Conservation (phyloP, 768 basidiomycete species). For the Tylopilus subfusipes region DNA sequence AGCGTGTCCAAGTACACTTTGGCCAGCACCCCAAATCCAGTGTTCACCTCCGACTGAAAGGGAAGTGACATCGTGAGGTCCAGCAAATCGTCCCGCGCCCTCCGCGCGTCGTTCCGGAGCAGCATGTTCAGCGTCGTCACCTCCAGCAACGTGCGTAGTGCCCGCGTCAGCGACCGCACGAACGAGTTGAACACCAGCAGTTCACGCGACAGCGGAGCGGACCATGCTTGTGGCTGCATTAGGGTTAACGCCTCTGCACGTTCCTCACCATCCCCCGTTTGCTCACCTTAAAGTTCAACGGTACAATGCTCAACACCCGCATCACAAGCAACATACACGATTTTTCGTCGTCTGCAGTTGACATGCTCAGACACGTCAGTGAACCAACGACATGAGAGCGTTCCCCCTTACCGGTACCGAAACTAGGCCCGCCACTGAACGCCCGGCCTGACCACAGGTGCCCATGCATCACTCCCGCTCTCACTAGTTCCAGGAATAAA, state of each 20-base stretch:
- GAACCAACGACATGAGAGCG: slow-evolving; percentile 30
- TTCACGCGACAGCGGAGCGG: slow-evolving; percentile 93
- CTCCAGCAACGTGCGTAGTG: slow-evolving; percentile 86
- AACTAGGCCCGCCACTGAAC: slow-evolving; percentile 93
- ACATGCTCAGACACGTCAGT: slow-evolving; percentile 19
- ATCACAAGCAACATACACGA: slow-evolving; percentile 93
- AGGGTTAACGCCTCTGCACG: background rate
- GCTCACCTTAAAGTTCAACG: slow-evolving; percentile 87
- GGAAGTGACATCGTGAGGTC: slow-evolving; percentile 91
- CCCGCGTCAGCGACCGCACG: slow-evolving; percentile 85
- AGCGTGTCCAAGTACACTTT: slow-evolving; percentile 96
- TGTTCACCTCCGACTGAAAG: slow-evolving; percentile 96
- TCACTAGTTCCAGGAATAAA: slow-evolving; percentile 89
- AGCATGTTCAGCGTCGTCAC: slow-evolving; percentile 92
- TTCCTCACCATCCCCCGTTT: background rate
- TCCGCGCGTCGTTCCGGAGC: slow-evolving; percentile 80
- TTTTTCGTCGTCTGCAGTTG: slow-evolving; percentile 80
- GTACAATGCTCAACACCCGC: slow-evolving; percentile 93
- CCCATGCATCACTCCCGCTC: slow-evolving; percentile 96
- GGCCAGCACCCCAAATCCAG: slow-evolving; percentile 94
- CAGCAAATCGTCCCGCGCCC: slow-evolving; percentile 84
- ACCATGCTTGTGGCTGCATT: slow-evolving; percentile 82
- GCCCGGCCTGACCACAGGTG: slow-evolving; percentile 84
- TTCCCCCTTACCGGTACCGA: slow-evolving; percentile 69
- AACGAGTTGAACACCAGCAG: slow-evolving; percentile 98